phyloP scores from a whole-genome alignment of 805 yeast species.

The Ogataea parapolymorpha region DNA sequence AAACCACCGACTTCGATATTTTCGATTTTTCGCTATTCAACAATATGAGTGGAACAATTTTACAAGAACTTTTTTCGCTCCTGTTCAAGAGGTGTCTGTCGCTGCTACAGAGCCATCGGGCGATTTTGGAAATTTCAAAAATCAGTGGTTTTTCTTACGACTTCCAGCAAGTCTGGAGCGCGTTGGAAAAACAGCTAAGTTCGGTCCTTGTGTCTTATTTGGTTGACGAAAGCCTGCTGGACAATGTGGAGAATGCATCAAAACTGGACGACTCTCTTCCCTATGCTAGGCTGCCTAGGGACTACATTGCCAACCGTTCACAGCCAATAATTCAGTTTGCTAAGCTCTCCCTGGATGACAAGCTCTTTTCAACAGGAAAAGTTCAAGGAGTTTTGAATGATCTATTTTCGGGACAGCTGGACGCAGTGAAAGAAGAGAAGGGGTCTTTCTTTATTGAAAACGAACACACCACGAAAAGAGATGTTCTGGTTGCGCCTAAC shows the following conservation, averaged over 20 bases:
- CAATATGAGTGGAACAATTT: conserved; percentile 39
- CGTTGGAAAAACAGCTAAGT: conserved; percentile 40
- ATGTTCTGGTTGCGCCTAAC: conserved; percentile 64
- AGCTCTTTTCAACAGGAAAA: conserved; percentile 29
- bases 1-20: conserved; percentile 12
- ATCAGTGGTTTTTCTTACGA: conserved; percentile 22
- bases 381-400: conserved; percentile 49
- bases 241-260: conserved; percentile 21
- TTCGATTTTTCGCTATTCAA: conserved; percentile 18
- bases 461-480: conserved; percentile 53
- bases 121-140: conserved; percentile 55
- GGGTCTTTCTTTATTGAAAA: conserved; percentile 53
- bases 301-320: conserved; percentile 15
- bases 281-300: conserved; percentile 24
- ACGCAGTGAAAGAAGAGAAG: conserved; percentile 23
- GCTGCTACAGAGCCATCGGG: conserved; percentile 67
- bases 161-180: conserved; percentile 39
- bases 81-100: conserved; percentile 62
- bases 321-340: conserved; percentile 36
- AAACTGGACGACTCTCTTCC: conserved; percentile 18
- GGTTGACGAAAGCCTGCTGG: conserved; percentile 31
- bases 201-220: conserved; percentile 38
- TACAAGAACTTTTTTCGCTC: conserved; percentile 68
- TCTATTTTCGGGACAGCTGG: conserved; percentile 60
- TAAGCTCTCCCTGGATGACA: conserved; percentile 31